phyloP scores from a whole-genome alignment of 2,329 filamentous ascomycete species.

The Colletotrichum caudatum region DNA sequence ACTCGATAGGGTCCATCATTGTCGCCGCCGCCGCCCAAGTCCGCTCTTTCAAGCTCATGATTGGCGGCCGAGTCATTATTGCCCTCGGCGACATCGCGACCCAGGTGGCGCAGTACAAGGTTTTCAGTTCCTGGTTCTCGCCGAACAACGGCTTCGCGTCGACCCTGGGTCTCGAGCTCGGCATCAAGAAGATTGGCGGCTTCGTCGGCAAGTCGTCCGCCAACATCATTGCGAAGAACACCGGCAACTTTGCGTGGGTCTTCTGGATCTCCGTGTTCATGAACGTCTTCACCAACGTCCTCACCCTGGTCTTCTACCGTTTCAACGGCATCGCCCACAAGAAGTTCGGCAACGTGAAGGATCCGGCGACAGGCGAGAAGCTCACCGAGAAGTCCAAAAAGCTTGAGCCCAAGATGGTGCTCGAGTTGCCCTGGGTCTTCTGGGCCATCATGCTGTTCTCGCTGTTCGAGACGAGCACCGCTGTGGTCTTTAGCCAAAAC shows the following conservation, averaged over 20 bases:
- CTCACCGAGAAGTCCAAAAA: slow-evolving; percentile 71
- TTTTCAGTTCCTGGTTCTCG: slow-evolving; percentile 74
- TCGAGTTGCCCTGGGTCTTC: slow-evolving; percentile 70
- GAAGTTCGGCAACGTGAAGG: slow-evolving; percentile 59
- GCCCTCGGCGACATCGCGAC: slow-evolving; percentile 73
- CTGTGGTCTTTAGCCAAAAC: slow-evolving; percentile 66
- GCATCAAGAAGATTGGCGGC: slow-evolving; percentile 70
- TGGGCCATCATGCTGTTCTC: slow-evolving; percentile 68
- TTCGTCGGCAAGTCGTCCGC: slow-evolving; percentile 72
- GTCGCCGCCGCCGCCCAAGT: slow-evolving; percentile 68
- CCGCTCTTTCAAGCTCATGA: slow-evolving; percentile 71
- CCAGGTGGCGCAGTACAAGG: slow-evolving; percentile 73
- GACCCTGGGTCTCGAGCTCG: slow-evolving; percentile 70
- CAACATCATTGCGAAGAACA: slow-evolving; percentile 68
- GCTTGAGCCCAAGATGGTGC: slow-evolving; percentile 66
- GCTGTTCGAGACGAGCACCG: slow-evolving; percentile 69
- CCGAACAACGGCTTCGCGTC: slow-evolving; percentile 72
- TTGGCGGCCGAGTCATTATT: slow-evolving; percentile 66
- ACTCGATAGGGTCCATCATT: slow-evolving; percentile 68
- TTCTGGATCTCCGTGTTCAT: slow-evolving; percentile 73
- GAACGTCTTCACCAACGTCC: slow-evolving; percentile 72
- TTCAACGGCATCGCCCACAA: slow-evolving; percentile 65
- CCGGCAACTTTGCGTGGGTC: slow-evolving; percentile 71
- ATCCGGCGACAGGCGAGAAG: slow-evolving; percentile 69
- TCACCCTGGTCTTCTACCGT: slow-evolving; percentile 65